Evolutionary conservation across 495 filamentous ascomycete species (phyloP), one percentile per base, ranked within the genome.

Genomic region (Hyphodiscus hymeniophilus): DNA sequence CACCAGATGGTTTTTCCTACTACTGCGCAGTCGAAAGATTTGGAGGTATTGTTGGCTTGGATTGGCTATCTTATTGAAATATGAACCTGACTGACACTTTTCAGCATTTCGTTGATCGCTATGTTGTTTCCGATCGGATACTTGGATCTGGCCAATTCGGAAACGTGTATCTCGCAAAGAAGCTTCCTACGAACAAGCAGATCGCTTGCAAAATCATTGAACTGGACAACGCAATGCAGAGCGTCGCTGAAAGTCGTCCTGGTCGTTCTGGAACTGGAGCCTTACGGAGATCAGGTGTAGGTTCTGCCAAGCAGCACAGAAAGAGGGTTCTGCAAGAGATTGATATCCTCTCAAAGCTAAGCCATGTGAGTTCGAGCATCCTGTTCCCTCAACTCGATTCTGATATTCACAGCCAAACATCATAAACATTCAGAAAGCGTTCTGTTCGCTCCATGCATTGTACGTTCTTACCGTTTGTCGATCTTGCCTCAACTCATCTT

Each of bases 81-180:
- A 26, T 38, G 3, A 11, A 21, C 17, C 22, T 23, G n/a, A 13
- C 41, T 41, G 39, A 24, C 33, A 8, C 22, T 12, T 30, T 26
- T 8, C 34, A 81, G 77, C 32, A 60, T 34, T 75, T 82, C 42
- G 38, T 56, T 7, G 44, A 73, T 38, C 50, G 62, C 16, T 84
- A 73, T 48, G 45, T 60, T 2, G 59, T 84, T 35, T 74, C 67
- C 0, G 56, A 67, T 36, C 69, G 76, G 22, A 63, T 82, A 28
- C 77, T 96, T 56, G 94, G 94, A 52, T 78, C 87, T 69, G 90
- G 90, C 34, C 83, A 81, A 2, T 89, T 86, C 64, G 87, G 86
- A 39, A 78, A 81, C 68, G 84, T 97, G 32, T 89, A 89, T 63
- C 72, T 92, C 50, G 88, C 88, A 36, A 75, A 70, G 31, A 84